phyloP scores from a whole-genome alignment of 2,329 filamentous ascomycete species.

The Leptographium flavum region DNA sequence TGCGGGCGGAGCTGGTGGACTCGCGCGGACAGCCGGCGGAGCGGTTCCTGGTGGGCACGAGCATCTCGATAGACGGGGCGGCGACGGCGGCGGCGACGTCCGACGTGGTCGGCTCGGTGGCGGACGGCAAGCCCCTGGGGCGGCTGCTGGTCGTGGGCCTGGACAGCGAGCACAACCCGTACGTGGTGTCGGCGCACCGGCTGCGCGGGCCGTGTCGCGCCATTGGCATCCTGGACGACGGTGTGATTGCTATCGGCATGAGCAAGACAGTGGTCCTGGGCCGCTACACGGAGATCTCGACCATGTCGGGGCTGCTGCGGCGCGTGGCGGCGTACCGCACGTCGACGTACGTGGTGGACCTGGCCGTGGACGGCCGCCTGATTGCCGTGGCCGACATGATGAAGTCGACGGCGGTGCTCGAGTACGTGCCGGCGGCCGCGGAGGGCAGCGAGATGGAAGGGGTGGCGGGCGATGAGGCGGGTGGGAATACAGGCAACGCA shows the following conservation, averaged over 20 bases:
- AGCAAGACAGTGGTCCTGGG: constrained; percentile 66
- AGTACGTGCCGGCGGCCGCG: constrained; percentile 43
- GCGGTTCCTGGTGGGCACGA: constrained; percentile 83
- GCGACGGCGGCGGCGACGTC: constrained; percentile 20
- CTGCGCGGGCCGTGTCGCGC: constrained; percentile 73
- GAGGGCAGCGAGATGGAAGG: constrained; percentile 14
- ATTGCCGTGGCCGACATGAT: constrained; percentile 86
- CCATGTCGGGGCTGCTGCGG: constrained; percentile 41
- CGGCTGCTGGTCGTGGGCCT: constrained; percentile 78
- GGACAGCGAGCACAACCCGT: constrained; percentile 57
- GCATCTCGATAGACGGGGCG: constrained; percentile 40
- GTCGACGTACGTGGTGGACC: constrained; percentile 68
- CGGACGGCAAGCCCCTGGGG: constrained; percentile 43
- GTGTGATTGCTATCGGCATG: constrained; percentile 69
- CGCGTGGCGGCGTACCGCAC: constrained; percentile 68
- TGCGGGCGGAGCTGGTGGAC: constrained; percentile 57
- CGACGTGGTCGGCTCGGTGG: background rate
- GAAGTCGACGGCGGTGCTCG: constrained; percentile 74
- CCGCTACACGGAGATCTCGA: constrained; percentile 40
- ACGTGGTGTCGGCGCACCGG: constrained; percentile 51
- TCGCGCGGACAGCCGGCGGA: constrained; percentile 45
- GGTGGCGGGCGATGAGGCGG: constrained; percentile 17
- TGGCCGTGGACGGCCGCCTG: constrained; percentile 57
- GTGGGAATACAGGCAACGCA: constrained; percentile 19
- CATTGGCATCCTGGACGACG: constrained; percentile 49